Evolutionary conservation across 2,329 filamentous ascomycete genomes (phyloP), one percentile per base, ranked within the genome.

Genomic region (Rhinocladiella mackenziei): DNA sequence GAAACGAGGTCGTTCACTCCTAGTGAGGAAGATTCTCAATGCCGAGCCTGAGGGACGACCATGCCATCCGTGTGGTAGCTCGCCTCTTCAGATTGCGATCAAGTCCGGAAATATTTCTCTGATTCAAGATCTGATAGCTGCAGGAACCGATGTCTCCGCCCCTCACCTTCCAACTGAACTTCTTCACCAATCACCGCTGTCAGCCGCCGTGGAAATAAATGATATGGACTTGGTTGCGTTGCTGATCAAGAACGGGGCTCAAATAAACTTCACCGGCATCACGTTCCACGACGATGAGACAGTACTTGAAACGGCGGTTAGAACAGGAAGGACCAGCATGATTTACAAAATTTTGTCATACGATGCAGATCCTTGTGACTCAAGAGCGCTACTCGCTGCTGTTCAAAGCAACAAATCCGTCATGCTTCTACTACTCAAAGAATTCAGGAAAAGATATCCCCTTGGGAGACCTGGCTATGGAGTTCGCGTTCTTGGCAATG

Each of bases 391-490:
- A 8, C 7, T 8, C 7, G 15, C 30, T 8, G 30, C 30, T 8
- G 13, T 32, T 14, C 13, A 8, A 14, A 14, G 13, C 13, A 14
- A 8, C 13, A 32, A 14, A 8, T 7, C 7, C 7, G 13, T 32
- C 7, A 32, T 13, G 7, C 30, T 32, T 32, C 30, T 32, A 32
- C 30, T 32, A 8, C 30, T 32, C 13, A 32, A 32, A 14, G 30
- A 32, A 8, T 17, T 32, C 13, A 14, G 7, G 30, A 32, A 32
- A 13, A 32, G 30, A 32, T 32, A 32, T 32, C 15, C 30, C 13
- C 13, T 32, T 8, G 15, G 30, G 13, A 32, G 7, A 14, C 13
- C 30, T 8, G 30, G 13, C 13, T 32, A 32, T 17, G 30, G 30
- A 8, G 7, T 14, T 14, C 7, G 13, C 7, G 30, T 14, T 14